Evolutionary conservation across 1,284 basidiomycete species (phyloP).

Genomic region (Pyrrhoderma noxium): DNA sequence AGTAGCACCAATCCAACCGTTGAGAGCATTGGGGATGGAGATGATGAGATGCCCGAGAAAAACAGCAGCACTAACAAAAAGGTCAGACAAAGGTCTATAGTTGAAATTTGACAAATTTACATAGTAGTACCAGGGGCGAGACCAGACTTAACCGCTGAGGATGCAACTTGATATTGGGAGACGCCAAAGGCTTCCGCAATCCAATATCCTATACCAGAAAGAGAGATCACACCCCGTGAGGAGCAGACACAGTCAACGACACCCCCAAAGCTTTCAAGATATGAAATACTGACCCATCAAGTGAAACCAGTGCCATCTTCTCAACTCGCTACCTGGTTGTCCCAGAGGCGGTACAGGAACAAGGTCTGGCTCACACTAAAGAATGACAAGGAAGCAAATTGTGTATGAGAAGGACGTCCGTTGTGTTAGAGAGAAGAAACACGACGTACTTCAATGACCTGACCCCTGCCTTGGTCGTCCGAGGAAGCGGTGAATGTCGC

Average conservation of each 20-base stretch:
- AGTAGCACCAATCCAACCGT: constrained; percentile 22
- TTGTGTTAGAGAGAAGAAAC: no score
- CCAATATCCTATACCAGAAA: constrained; percentile 20
- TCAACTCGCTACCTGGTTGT: constrained; percentile 40
- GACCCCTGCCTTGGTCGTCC: neutral
- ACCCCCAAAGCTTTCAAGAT: no score
- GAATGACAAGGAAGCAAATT: neutral
- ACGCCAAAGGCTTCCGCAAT: constrained; percentile 24
- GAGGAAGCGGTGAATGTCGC: neutral
- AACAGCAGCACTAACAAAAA: constrained; percentile 17
- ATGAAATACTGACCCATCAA: neutral
- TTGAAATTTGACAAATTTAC: neutral
- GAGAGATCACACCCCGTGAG: no score
- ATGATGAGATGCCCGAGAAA: constrained; percentile 23
- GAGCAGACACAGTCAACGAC: no score
- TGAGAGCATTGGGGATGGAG: constrained; percentile 22
- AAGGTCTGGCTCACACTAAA: constrained; percentile 5
- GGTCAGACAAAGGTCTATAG: neutral
- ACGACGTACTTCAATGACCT: constrained; percentile 1
- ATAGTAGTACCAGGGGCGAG: constrained; percentile 23
- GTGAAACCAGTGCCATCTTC: constrained; percentile 30
- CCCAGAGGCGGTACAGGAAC: constrained; percentile 24
- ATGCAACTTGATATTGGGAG: constrained; percentile 24
- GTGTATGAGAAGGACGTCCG: no score
- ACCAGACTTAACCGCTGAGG: constrained; percentile 20